Conservation (phyloP, 140 eudicot genomes). For the Eryngium alpinum region DNA sequence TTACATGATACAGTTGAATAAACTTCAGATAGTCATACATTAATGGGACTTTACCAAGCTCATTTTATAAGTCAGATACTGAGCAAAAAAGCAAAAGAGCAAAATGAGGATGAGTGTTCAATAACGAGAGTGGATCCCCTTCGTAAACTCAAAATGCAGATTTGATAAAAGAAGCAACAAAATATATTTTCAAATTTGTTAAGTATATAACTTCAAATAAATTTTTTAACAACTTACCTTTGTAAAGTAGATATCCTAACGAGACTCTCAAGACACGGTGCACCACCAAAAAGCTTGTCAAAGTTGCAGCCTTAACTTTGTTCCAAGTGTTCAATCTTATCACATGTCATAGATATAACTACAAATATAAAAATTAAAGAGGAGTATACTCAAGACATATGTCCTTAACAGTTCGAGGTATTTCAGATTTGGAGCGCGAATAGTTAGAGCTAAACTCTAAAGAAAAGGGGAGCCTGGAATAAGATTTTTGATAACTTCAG, state of each 20-base stretch:
- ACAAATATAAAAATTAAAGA: constrained; percentile 51
- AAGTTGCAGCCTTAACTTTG: constrained; percentile 82
- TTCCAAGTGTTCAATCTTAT: constrained; percentile 57
- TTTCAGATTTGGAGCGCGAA: constrained; percentile 84
- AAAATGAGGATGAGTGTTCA: constrained; percentile 1
- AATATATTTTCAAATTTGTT: neutral
- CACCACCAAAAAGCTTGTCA: constrained; percentile 78
- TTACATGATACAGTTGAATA: constrained; percentile 77
- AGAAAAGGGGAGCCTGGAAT: constrained; percentile 81
- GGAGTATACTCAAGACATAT: constrained; percentile 75
- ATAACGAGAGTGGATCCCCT: neutral
- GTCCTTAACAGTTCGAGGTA: constrained; percentile 58
- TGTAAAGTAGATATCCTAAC: constrained; percentile 73
- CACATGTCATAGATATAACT: constrained; percentile 77
- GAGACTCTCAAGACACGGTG: constrained; percentile 67
- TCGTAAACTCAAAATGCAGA: neutral
- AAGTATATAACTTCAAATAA: neutral
- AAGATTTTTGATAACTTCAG: constrained; percentile 59
- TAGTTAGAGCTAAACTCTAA: constrained; percentile 69
- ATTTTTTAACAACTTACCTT: constrained; percentile 41
- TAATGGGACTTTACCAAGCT: constrained; percentile 31
- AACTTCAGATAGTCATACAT: constrained; percentile 46
- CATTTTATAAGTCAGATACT: constrained; percentile 85
- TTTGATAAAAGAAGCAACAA: neutral
- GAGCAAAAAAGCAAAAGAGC: constrained; percentile 1